phyloP scores from a whole-genome alignment of 768 basidiomycete genomes.

The Trametes cingulata region DNA sequence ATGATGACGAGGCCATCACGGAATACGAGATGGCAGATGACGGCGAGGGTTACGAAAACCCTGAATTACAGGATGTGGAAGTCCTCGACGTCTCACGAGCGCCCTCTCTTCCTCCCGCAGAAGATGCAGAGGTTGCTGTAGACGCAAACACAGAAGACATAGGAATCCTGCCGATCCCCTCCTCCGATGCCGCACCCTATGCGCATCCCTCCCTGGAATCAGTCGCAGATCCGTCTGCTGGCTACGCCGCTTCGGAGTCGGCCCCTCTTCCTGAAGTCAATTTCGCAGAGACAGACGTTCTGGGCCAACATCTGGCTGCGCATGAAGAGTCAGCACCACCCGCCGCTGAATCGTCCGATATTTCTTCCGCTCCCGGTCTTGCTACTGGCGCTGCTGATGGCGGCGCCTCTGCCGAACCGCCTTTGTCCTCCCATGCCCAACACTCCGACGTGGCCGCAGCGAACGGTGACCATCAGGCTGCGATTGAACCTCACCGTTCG shows the following conservation, averaged over 20 bases:
- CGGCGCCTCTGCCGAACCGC: not conserved
- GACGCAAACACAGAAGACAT: conserved; percentile 41
- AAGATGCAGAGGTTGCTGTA: conserved; percentile 52
- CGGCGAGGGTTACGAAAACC: conserved; percentile 33
- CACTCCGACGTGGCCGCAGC: not conserved
- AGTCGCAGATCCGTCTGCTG: not conserved
- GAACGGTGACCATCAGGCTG: not conserved
- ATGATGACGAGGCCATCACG: conserved; percentile 45
- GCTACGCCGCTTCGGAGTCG: not conserved
- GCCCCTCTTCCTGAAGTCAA: not conserved
- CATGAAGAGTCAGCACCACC: too few species aligned
- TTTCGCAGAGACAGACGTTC: not conserved
- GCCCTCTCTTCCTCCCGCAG: conserved; percentile 28
- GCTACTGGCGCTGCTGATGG: not conserved
- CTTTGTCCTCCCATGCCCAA: not conserved
- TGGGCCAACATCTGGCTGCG: too few species aligned
- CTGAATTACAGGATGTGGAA: conserved; percentile 48
- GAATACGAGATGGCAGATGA: conserved; percentile 64
- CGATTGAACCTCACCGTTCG: not conserved
- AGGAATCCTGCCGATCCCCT: conserved; percentile 1
- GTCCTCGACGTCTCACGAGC: conserved; percentile 45
- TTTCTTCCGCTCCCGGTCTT: too few species aligned
- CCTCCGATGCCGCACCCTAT: not conserved
- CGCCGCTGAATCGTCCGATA: too few species aligned
- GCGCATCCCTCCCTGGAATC: not conserved